Evolutionary conservation across 2,329 filamentous ascomycete species (phyloP).

Genomic region (Aspergillus amoenus): DNA sequence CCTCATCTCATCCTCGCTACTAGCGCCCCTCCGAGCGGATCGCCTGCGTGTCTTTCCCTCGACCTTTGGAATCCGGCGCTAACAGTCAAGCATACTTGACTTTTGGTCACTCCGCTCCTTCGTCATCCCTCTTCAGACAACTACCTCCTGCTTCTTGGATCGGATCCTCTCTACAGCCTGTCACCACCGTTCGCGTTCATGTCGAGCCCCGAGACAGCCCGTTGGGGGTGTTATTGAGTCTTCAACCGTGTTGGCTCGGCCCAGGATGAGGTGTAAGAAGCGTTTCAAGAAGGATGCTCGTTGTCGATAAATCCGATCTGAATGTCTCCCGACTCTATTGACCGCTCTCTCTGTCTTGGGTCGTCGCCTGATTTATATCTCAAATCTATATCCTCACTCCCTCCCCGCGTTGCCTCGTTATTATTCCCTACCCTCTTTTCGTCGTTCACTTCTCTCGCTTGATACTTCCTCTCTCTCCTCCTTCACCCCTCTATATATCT

Average conservation of each 20-base stretch:
- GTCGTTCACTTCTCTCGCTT: slow-evolving; percentile 2
- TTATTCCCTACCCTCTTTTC: slow-evolving; percentile 13
- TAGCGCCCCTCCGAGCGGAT: slow-evolving; percentile 14
- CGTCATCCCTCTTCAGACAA: slow-evolving; percentile 8
- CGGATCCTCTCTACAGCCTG: slow-evolving; percentile 13
- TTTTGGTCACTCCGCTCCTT: slow-evolving; percentile 12
- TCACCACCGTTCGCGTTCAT: slow-evolving; percentile 26
- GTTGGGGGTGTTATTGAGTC: slow-evolving; percentile 32
- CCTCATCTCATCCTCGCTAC: slow-evolving; percentile 18
- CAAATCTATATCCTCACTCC: not conserved
- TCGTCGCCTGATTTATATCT: slow-evolving; percentile 16
- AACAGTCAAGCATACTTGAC: slow-evolving; percentile 20
- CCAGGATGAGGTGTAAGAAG: slow-evolving; percentile 49
- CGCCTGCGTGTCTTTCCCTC: slow-evolving; percentile 19
- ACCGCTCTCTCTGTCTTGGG: slow-evolving; percentile 18
- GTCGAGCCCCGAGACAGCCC: slow-evolving; percentile 23
- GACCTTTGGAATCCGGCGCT: slow-evolving; percentile 18
- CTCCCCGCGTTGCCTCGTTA: slow-evolving; percentile 12
- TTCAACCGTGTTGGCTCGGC: slow-evolving; percentile 23
- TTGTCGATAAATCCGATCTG: slow-evolving; percentile 32
- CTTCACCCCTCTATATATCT: not conserved
- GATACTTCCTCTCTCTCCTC: not conserved
- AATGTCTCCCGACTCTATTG: slow-evolving; percentile 24
- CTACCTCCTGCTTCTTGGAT: not conserved
- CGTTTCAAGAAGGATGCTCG: slow-evolving; percentile 43